Conservation (phyloP, 1,139 yeast species). For the Blastobotrys illinoisensis region DNA sequence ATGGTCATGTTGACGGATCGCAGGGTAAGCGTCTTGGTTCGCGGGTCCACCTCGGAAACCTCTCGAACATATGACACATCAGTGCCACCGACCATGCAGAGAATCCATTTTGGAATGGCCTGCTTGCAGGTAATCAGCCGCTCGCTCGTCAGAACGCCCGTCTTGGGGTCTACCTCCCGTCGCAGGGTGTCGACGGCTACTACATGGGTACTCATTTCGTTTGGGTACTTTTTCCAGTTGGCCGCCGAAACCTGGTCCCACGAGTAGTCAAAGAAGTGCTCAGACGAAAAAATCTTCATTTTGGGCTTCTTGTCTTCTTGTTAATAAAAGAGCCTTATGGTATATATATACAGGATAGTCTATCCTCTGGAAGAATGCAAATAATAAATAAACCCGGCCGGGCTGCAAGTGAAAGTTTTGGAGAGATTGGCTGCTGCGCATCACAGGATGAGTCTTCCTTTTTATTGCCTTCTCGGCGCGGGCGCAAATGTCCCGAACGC, state of each 20-base stretch:
- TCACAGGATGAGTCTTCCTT: neutral
- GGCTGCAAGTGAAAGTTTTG: neutral
- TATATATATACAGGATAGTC: neutral
- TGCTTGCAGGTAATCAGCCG: slow-evolving; percentile 87
- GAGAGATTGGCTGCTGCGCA: neutral
- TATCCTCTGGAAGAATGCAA: neutral
- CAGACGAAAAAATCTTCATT: slow-evolving; percentile 75
- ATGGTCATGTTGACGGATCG: slow-evolving; percentile 85
- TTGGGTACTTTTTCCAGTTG: slow-evolving; percentile 95
- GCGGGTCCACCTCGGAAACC: slow-evolving; percentile 75
- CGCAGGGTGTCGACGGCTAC: slow-evolving; percentile 84
- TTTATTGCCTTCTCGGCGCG: neutral
- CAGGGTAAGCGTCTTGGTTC: slow-evolving; percentile 59
- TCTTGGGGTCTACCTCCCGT: slow-evolving; percentile 55
- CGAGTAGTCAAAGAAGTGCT: slow-evolving; percentile 67
- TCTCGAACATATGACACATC: slow-evolving; percentile 81
- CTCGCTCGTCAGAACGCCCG: slow-evolving; percentile 67
- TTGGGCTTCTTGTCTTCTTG: too few species aligned
- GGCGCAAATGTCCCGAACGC: neutral
- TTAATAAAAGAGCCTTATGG: too few species aligned
- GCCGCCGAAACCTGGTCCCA: slow-evolving; percentile 97
- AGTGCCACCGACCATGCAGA: slow-evolving; percentile 66
- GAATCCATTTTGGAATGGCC: slow-evolving; percentile 78
- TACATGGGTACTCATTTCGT: slow-evolving; percentile 88
- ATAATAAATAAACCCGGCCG: neutral